Percentiles rank a stretch among this genome's conserved stretches.
phyloP scores from a whole-genome alignment of 306 rosid genomes.

The Trifolium repens region DNA sequence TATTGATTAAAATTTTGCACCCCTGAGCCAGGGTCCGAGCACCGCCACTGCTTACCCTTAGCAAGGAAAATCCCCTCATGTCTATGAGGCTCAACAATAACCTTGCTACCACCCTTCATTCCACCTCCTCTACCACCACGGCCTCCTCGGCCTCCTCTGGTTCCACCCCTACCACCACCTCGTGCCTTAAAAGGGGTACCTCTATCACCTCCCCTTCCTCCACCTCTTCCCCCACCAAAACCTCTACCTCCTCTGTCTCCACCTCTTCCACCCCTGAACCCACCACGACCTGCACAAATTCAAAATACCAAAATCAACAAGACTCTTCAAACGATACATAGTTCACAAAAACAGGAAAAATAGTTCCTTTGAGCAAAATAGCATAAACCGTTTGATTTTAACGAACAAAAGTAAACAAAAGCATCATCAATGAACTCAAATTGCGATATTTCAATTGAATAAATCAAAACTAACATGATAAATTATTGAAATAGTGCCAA shows the following conservation, averaged over 20 bases:
- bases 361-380: too few relatives aligned
- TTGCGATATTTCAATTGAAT: neutral
- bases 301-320: neutral
- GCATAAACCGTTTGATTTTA: too few relatives aligned
- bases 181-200: conserved; percentile 23
- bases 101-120: conserved; percentile 57
- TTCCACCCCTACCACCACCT: conserved; percentile 27
- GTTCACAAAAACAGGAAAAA: neutral
- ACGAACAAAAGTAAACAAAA: too few relatives aligned
- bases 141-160: conserved; percentile 33
- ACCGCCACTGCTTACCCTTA: too few relatives aligned
- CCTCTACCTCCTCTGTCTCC: conserved; percentile 49
- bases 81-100: conserved; percentile 56
- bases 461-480: neutral
- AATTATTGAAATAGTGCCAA: too few relatives aligned
- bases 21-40: too few relatives aligned
- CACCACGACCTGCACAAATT: conserved; percentile 36
- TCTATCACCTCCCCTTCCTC: conserved; percentile 19
- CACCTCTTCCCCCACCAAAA: conserved; percentile 46
- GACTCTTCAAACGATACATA: neutral
- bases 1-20: too few relatives aligned
- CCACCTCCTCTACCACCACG: conserved; percentile 36
- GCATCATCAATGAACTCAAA: too few relatives aligned
- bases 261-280: conserved; percentile 36
- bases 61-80: conserved; percentile 87